Conservation (phyloP, 768 basidiomycete genomes). For the Macrolepiota dolichaula region DNA sequence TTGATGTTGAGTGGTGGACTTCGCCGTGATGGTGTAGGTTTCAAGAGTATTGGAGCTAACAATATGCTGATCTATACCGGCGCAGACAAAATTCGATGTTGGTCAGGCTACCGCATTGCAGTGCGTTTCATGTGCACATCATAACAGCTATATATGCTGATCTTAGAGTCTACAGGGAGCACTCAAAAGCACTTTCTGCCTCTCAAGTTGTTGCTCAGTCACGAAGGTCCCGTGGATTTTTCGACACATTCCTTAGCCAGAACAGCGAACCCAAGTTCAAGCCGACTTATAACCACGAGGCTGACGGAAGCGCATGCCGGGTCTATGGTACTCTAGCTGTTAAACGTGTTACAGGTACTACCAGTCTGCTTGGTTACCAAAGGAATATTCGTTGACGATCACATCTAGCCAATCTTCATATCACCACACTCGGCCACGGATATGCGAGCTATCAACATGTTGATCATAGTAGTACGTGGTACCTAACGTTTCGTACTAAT, state of each 20-base stretch:
- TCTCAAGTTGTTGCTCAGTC: conserved; percentile 71
- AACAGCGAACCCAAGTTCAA: conserved; percentile 43
- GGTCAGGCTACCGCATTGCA: conserved; percentile 75
- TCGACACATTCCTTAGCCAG: conserved; percentile 50
- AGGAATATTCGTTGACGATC: neutral
- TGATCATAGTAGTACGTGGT: conserved; percentile 71
- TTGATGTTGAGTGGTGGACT: conserved; percentile 77
- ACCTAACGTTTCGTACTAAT: neutral
- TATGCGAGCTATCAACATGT: conserved; percentile 87
- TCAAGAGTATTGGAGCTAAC: neutral
- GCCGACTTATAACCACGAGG: conserved; percentile 70
- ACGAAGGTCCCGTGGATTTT: conserved; percentile 69
- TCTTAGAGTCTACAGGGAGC: conserved; percentile 40
- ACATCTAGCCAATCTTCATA: conserved; percentile 76
- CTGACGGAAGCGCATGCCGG: conserved; percentile 76
- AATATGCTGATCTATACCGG: neutral
- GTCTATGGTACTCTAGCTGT: conserved; percentile 80
- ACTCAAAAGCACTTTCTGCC: conserved; percentile 64
- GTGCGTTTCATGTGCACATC: conserved; percentile 27
- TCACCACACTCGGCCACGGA: conserved; percentile 94
- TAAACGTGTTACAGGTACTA: conserved; percentile 85
- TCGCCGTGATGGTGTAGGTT: conserved; percentile 77
- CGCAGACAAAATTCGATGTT: conserved; percentile 73
- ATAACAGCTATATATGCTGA: neutral
- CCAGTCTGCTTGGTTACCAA: neutral